phyloP scores from a whole-genome alignment of 495 filamentous ascomycete genomes.

The Hypoxylon lienhwacheense region DNA sequence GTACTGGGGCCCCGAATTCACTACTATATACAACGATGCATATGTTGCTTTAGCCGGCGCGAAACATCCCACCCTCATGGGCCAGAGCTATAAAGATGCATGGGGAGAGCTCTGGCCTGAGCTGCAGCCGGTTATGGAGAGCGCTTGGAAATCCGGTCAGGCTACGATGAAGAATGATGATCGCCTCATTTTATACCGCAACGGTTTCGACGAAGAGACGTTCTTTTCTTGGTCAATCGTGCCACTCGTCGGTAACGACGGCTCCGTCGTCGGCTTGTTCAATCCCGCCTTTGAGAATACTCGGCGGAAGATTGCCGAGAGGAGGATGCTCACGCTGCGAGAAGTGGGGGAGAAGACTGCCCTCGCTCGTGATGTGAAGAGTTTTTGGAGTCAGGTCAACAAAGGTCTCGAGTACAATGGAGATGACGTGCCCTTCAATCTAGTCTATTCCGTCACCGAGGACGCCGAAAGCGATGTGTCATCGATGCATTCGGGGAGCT shows the following conservation, averaged over 20 bases:
- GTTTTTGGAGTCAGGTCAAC: slow-evolving; percentile 62
- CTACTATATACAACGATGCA: slow-evolving; percentile 74
- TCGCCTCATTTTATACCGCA: slow-evolving; percentile 62
- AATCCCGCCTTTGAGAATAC: slow-evolving; percentile 73
- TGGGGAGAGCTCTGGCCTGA: slow-evolving; percentile 71
- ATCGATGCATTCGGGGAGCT: slow-evolving; percentile 63
- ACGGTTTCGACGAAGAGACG: slow-evolving; percentile 65
- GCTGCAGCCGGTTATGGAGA: slow-evolving; percentile 60
- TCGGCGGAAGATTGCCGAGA: slow-evolving; percentile 62
- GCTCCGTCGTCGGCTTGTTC: slow-evolving; percentile 64
- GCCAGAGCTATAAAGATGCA: slow-evolving; percentile 60
- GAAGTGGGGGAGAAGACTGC: slow-evolving; percentile 72
- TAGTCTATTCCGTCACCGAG: slow-evolving; percentile 64
- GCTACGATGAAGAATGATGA: slow-evolving; percentile 78
- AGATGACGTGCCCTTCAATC: slow-evolving; percentile 63
- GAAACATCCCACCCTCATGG: slow-evolving; percentile 72
- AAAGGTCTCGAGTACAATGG: slow-evolving; percentile 63
- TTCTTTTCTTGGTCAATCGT: slow-evolving; percentile 72
- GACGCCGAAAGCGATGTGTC: slow-evolving; percentile 62
- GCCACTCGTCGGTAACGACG: slow-evolving; percentile 64
- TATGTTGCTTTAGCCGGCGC: slow-evolving; percentile 68
- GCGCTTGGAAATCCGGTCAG: slow-evolving; percentile 60
- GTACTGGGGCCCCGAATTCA: slow-evolving; percentile 68
- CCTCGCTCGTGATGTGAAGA: slow-evolving; percentile 64
- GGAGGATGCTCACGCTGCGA: slow-evolving; percentile 66